Conservation (phyloP, 2,329 filamentous ascomycete species). For the Simplicillium aogashimaense region DNA sequence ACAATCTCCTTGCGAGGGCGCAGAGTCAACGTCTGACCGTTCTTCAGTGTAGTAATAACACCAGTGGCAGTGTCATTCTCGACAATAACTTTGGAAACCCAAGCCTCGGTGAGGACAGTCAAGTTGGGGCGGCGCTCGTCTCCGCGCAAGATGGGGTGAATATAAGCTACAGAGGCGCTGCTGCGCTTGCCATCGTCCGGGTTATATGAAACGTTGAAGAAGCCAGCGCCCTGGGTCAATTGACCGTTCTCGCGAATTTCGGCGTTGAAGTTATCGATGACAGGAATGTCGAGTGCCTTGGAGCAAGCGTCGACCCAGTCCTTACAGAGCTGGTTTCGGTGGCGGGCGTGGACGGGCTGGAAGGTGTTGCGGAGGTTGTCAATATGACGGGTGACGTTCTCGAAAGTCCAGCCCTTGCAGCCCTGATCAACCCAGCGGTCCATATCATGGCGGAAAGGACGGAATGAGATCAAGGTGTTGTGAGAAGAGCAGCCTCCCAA, state of each 20-base stretch:
- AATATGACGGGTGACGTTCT: constrained; percentile 70
- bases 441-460: constrained; percentile 82
- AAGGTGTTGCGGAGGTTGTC: constrained; percentile 85
- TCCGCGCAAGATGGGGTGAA: constrained; percentile 79
- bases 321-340: constrained; percentile 83
- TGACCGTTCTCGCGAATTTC: constrained; percentile 67
- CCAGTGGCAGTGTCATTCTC: constrained; percentile 61
- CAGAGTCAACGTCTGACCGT: constrained; percentile 43
- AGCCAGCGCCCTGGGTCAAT: constrained; percentile 69
- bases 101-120: constrained; percentile 77
- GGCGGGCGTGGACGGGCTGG: constrained; percentile 74
- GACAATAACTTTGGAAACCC: constrained; percentile 75
- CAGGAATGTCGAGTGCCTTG: constrained; percentile 66
- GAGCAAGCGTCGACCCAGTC: constrained; percentile 83
- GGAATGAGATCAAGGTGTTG: constrained; percentile 90
- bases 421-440: constrained; percentile 75
- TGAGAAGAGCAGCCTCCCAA: constrained; percentile 87
- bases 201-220: constrained; percentile 88
- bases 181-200: constrained; percentile 77
- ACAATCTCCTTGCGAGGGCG: constrained; percentile 66
- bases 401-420: constrained; percentile 78
- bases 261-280: constrained; percentile 79
- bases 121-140: constrained; percentile 77
- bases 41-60: constrained; percentile 53
- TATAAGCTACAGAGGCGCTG: constrained; percentile 83